Percentiles rank a stretch among this genome's conserved stretches.
These are phyloP conservation scores for Oryza glaberrima DNA, from an alignment of 176 grass and related monocot genomes.

Conservation along the genomic window DNA sequence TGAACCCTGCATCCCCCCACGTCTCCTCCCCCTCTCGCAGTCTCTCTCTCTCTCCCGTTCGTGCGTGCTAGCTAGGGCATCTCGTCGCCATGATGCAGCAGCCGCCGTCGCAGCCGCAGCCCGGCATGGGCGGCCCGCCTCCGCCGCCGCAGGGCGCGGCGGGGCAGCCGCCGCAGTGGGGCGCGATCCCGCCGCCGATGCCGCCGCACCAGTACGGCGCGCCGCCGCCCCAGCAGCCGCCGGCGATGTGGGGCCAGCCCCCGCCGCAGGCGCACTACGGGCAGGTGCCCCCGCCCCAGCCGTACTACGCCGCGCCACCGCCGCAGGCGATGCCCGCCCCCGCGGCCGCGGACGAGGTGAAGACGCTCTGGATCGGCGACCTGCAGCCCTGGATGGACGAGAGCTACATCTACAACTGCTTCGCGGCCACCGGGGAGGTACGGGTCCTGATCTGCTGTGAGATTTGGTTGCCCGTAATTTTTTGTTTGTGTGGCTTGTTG, in stretches of 20 bases:
- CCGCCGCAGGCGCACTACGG: slow-evolving; percentile 56
- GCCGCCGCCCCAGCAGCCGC: slow-evolving; percentile 65
- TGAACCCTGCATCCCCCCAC: background rate
- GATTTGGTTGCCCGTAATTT: background rate
- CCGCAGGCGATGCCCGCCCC: slow-evolving; percentile 28
- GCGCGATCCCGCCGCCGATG: slow-evolving; percentile 75
- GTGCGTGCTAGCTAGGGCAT: slow-evolving; percentile 59
- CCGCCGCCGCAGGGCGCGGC: slow-evolving; percentile 30
- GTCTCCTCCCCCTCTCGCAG: background rate
- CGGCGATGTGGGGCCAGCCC: slow-evolving; percentile 85
- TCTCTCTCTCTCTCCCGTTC: slow-evolving; percentile 34
- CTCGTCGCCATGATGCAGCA: slow-evolving; percentile 59
- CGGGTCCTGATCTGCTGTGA: slow-evolving; percentile 4
- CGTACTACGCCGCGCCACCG: slow-evolving; percentile 54
- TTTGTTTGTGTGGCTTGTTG: background rate
- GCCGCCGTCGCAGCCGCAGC: slow-evolving; percentile 54
- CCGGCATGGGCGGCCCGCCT: slow-evolving; percentile 48
- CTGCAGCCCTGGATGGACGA: slow-evolving; percentile 99
- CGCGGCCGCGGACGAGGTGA: slow-evolving; percentile 63
- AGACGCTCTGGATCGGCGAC: slow-evolving; percentile 96
- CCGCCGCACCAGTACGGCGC: slow-evolving; percentile 58
- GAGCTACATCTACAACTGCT: slow-evolving; percentile 78
- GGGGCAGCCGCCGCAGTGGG: slow-evolving; percentile 77
- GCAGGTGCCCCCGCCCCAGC: slow-evolving; percentile 52
- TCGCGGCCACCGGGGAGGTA: slow-evolving; percentile 80